phyloP scores from a whole-genome alignment of 768 basidiomycete species.

The Asterophora lycoperdoides region DNA sequence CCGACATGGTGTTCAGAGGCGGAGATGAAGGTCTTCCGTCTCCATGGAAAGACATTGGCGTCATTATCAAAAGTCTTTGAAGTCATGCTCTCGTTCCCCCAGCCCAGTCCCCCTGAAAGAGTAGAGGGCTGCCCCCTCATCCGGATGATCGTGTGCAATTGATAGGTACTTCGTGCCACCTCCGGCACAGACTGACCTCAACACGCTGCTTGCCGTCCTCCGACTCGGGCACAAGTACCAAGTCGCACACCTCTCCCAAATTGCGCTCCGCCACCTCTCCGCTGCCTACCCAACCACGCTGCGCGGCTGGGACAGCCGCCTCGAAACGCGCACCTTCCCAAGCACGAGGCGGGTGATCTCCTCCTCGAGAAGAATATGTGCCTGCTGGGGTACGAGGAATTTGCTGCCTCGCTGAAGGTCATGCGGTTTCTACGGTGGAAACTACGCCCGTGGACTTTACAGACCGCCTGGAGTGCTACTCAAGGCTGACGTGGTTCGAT shows the following conservation, averaged over 20 bases:
- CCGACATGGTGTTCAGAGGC: slow-evolving; percentile 15
- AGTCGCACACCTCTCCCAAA: slow-evolving; percentile 11
- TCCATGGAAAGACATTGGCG: slow-evolving; percentile 11
- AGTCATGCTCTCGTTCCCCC: slow-evolving; percentile 18
- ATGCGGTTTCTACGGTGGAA: slow-evolving; percentile 12
- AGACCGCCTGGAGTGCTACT: slow-evolving; percentile 6
- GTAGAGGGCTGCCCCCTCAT: slow-evolving; percentile 15
- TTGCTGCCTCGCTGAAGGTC: slow-evolving; percentile 11
- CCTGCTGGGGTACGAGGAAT: slow-evolving; percentile 16
- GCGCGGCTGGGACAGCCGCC: slow-evolving; percentile 12
- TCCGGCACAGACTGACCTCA: slow-evolving; percentile 16
- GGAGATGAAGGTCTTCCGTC: slow-evolving; percentile 13
- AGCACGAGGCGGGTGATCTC: slow-evolving; percentile 6
- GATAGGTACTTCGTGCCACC: slow-evolving; percentile 15
- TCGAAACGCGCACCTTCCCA: slow-evolving; percentile 14
- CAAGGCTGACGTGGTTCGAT: slow-evolving; percentile 13
- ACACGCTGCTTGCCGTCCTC: slow-evolving; percentile 14
- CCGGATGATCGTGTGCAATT: neutral
- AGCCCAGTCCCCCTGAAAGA: slow-evolving; percentile 10
- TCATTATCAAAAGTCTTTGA: slow-evolving; percentile 17
- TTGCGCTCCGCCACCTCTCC: slow-evolving; percentile 17
- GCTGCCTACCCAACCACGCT: slow-evolving; percentile 18
- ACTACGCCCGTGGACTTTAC: slow-evolving; percentile 3
- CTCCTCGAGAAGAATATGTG: slow-evolving; percentile 12
- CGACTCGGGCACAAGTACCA: slow-evolving; percentile 21